A percentile compares a stretch with the other conserved stretches of the same genome.
phyloP scores from a whole-genome alignment of 2,329 filamentous ascomycete genomes.

The Setomelanomma holmii region DNA sequence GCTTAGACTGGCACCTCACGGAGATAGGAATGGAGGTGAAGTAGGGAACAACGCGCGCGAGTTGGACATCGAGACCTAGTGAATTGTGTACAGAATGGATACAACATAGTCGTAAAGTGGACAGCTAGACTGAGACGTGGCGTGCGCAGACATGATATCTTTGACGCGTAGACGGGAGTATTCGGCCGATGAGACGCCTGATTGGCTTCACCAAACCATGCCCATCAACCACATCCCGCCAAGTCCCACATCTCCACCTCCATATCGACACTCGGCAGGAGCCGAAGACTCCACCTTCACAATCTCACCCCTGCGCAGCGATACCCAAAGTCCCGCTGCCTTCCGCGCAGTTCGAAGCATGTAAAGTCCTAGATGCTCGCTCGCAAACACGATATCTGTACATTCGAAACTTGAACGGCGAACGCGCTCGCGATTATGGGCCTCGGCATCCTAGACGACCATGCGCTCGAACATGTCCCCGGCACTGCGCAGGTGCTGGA shows the following conservation, averaged over 20 bases:
- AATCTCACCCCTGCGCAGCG: neutral
- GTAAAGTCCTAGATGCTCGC: too few relatives aligned
- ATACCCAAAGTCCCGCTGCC: neutral
- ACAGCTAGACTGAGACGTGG: neutral
- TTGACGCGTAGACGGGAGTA: neutral
- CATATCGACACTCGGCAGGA: neutral
- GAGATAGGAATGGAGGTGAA: neutral
- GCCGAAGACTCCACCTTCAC: neutral
- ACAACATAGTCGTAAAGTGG: neutral
- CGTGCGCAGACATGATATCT: neutral
- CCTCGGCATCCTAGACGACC: constrained; percentile 76
- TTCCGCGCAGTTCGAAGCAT: neutral
- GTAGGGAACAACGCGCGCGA: neutral
- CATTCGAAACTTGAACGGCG: too few relatives aligned
- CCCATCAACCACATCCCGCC: neutral
- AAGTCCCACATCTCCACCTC: constrained; percentile 3
- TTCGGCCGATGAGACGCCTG: neutral
- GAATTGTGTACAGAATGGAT: neutral
- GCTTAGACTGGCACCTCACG: neutral
- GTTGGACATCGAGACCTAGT: neutral
- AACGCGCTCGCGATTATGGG: constrained; percentile 59
- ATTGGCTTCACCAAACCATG: neutral
- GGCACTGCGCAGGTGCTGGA: constrained; percentile 54
- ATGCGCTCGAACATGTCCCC: constrained; percentile 72
- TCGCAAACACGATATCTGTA: too few relatives aligned